A percentile compares a stretch with the other conserved stretches of the same genome.
These are phyloP conservation scores for Globisporangium uncinulatum DNA, from an alignment of 352 stramenopile genomes.

Conservation along the genomic window DNA sequence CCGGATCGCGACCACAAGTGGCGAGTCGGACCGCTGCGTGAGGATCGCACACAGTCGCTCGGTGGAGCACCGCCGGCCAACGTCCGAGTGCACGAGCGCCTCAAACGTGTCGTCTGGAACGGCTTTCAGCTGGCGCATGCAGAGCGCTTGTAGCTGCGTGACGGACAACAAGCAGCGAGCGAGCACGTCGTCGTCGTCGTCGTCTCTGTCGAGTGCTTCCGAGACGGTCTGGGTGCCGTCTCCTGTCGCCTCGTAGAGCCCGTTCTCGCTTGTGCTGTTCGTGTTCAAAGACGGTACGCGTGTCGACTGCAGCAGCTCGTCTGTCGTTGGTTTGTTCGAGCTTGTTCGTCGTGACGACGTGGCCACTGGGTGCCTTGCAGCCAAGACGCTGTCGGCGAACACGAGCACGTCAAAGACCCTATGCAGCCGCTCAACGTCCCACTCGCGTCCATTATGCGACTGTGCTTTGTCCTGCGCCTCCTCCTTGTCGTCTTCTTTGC, in stretches of 20 bases:
- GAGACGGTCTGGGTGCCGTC: background rate
- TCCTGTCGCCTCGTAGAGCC: background rate
- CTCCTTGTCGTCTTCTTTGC: background rate
- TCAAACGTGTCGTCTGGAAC: constrained; percentile 50
- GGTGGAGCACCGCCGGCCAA: constrained; percentile 59
- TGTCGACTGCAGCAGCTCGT: background rate
- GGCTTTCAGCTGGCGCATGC: constrained; percentile 43
- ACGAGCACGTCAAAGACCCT: constrained; percentile 43
- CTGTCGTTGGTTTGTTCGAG: background rate
- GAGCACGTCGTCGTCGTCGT: constrained; percentile 9
- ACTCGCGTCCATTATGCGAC: background rate
- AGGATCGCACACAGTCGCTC: constrained; percentile 60
- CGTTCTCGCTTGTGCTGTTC: background rate
- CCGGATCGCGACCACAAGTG: constrained; percentile 69
- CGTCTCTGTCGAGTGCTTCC: background rate
- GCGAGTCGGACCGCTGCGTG: constrained; percentile 45
- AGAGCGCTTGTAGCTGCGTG: constrained; percentile 41
- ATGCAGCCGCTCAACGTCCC: constrained; percentile 13
- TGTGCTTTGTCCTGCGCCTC: background rate
- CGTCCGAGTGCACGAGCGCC: constrained; percentile 53
- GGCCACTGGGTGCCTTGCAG: constrained; percentile 25
- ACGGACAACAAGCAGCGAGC: constrained; percentile 14
- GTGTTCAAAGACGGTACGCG: background rate
- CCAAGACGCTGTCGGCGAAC: constrained; percentile 52
- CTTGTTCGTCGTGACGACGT: constrained; percentile 8